Conservation (phyloP, 2,329 filamentous ascomycete species). For the Colletotrichum liriopes region DNA sequence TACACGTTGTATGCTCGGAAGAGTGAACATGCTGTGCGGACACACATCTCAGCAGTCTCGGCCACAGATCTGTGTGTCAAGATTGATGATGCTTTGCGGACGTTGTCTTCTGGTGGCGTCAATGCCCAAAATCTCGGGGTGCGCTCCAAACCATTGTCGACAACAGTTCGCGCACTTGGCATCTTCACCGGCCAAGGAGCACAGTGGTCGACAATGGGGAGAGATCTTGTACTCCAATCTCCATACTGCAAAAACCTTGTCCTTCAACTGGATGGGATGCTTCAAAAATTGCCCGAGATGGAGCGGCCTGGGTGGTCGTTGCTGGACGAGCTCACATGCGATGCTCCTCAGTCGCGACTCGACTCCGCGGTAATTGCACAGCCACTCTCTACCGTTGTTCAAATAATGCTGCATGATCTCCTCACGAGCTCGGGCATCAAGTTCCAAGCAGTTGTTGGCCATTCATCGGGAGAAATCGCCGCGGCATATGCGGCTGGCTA, state of each 20-base stretch:
- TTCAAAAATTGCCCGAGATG: neutral
- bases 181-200: neutral
- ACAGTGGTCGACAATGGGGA: neutral
- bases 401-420: neutral
- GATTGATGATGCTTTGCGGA: too few relatives aligned
- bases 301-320: too few relatives aligned
- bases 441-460: neutral
- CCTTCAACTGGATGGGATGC: neutral
- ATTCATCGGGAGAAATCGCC: slow-evolving; percentile 57
- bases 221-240: slow-evolving; percentile 52
- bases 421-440: neutral
- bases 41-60: too few relatives aligned
- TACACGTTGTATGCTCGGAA: too few relatives aligned
- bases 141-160: too few relatives aligned
- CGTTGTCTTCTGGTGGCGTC: too few relatives aligned
- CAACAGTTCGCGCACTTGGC: too few relatives aligned
- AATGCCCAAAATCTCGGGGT: slow-evolving; percentile 24
- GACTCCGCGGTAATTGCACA: neutral
- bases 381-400: neutral
- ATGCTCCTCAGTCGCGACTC: too few relatives aligned
- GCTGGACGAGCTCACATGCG: too few relatives aligned
- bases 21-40: too few relatives aligned
- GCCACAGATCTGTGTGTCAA: too few relatives aligned
- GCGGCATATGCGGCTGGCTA: slow-evolving; percentile 59
- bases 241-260: too few relatives aligned